phyloP scores from a whole-genome alignment of 768 basidiomycete species.

The Mycena galopus region DNA sequence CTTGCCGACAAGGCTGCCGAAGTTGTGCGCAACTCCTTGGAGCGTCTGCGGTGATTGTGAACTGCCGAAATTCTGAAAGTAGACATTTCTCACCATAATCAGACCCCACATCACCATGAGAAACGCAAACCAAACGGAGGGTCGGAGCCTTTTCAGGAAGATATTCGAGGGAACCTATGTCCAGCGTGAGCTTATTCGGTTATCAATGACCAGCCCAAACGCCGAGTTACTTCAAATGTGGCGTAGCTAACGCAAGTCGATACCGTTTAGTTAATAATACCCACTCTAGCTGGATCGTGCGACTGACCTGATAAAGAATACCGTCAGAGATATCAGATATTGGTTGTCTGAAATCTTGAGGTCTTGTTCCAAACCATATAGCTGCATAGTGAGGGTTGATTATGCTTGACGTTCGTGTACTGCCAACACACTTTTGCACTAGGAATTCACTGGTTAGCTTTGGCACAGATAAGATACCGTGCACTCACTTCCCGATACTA shows the following conservation, averaged over 20 bases:
- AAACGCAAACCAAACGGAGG: slow-evolving; percentile 74
- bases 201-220: neutral
- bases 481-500: slow-evolving; percentile 72
- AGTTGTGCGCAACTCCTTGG: slow-evolving; percentile 73
- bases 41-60: slow-evolving; percentile 57
- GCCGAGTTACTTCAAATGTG: slow-evolving; percentile 67
- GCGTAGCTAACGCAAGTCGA: slow-evolving; percentile 57
- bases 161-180: slow-evolving; percentile 55
- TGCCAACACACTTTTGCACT: slow-evolving; percentile 65
- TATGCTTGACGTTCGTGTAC: neutral
- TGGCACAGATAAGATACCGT: neutral
- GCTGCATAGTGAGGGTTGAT: slow-evolving; percentile 46
- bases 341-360: slow-evolving; percentile 72
- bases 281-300: neutral
- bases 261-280: slow-evolving; percentile 2
- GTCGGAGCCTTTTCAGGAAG: slow-evolving; percentile 68
- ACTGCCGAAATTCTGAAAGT: neutral
- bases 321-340: slow-evolving; percentile 75
- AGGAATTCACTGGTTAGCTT: neutral
- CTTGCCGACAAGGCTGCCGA: slow-evolving; percentile 72
- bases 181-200: neutral
- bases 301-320: slow-evolving; percentile 68
- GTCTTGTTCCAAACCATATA: slow-evolving; percentile 70
- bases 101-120: slow-evolving; percentile 65
- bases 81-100: slow-evolving; percentile 55